A percentile compares a stretch with the other conserved stretches of the same genome.
Evolutionary conservation across 768 basidiomycete species (phyloP).

Genomic region (Psilocybe tampanensis): DNA sequence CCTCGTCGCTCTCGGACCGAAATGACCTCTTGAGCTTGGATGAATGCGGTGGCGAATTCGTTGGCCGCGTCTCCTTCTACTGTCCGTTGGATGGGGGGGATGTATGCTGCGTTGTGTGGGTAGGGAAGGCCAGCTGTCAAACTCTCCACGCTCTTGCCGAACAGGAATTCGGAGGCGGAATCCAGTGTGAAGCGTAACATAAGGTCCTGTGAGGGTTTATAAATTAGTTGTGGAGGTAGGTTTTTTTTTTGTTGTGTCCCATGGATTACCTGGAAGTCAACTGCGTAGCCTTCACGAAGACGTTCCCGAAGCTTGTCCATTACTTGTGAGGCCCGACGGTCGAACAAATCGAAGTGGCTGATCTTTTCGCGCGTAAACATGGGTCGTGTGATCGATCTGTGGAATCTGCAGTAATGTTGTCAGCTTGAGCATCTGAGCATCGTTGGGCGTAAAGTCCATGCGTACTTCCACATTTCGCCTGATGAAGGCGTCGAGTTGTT

Average conservation of each 20-base stretch:
- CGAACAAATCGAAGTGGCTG: slow-evolving; percentile 62
- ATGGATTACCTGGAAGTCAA: slow-evolving; percentile 66
- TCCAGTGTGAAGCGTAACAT: slow-evolving; percentile 68
- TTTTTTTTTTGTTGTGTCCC: too few species aligned
- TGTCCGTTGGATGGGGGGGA: slow-evolving; percentile 22
- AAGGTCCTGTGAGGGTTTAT: slow-evolving; percentile 41
- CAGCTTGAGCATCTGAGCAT: background rate
- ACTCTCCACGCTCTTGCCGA: slow-evolving; percentile 58
- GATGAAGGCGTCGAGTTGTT: background rate
- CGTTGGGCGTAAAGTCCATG: background rate
- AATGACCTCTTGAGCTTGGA: slow-evolving; percentile 46
- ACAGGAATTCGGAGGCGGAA: slow-evolving; percentile 67
- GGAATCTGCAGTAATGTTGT: slow-evolving; percentile 41
- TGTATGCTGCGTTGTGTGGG: slow-evolving; percentile 41
- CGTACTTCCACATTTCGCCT: slow-evolving; percentile 43
- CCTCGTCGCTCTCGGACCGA: slow-evolving; percentile 44
- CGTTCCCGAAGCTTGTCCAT: slow-evolving; percentile 49
- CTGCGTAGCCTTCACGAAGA: slow-evolving; percentile 47
- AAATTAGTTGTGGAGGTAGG: background rate
- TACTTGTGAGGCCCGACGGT: slow-evolving; percentile 49
- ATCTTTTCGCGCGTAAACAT: slow-evolving; percentile 65
- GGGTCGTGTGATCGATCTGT: slow-evolving; percentile 65
- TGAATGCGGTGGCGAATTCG: slow-evolving; percentile 51
- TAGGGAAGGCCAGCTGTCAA: slow-evolving; percentile 55
- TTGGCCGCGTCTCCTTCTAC: slow-evolving; percentile 35